A percentile compares a stretch with the other conserved stretches of the same genome.
Conservation (phyloP, 306 rosid genomes). For the Vachellia pachyceras region DNA sequence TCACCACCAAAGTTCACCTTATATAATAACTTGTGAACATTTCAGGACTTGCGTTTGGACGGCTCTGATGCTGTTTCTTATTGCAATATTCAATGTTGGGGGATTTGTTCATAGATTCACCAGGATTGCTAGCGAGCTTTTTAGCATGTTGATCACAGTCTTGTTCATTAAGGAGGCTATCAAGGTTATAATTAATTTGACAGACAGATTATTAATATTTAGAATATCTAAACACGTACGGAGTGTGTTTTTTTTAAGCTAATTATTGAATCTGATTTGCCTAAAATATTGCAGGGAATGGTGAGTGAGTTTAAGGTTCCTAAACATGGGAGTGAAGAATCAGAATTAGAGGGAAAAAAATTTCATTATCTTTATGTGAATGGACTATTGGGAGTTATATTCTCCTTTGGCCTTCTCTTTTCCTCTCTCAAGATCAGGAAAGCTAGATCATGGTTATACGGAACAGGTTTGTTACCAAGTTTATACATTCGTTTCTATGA, state of each 20-base stretch:
- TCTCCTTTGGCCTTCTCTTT: conserved; percentile 77
- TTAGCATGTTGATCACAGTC: conserved; percentile 83
- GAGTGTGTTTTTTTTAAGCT: neutral
- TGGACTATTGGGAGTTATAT: conserved; percentile 73
- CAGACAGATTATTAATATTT: no score
- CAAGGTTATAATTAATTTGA: conserved; percentile 56
- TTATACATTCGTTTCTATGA: neutral
- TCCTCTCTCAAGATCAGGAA: conserved; percentile 78
- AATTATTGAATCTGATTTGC: conserved; percentile 32
- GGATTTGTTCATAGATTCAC: conserved; percentile 72
- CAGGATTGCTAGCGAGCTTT: conserved; percentile 82
- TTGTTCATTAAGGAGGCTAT: conserved; percentile 86
- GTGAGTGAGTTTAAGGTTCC: conserved; percentile 71
- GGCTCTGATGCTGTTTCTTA: conserved; percentile 56
- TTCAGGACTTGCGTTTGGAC: neutral
- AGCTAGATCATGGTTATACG: conserved; percentile 88
- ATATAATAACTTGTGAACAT: neutral
- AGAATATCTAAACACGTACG: neutral
- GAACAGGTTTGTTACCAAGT: conserved; percentile 61
- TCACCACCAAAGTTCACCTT: no score
- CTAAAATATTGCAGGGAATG: conserved; percentile 57
- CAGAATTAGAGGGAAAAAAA: conserved; percentile 49
- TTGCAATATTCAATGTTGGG: conserved; percentile 83
- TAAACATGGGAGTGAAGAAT: conserved; percentile 45
- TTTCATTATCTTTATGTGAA: conserved; percentile 73